Conservation (phyloP, 345 rosid species). For the Lumnitzera racemosa region DNA sequence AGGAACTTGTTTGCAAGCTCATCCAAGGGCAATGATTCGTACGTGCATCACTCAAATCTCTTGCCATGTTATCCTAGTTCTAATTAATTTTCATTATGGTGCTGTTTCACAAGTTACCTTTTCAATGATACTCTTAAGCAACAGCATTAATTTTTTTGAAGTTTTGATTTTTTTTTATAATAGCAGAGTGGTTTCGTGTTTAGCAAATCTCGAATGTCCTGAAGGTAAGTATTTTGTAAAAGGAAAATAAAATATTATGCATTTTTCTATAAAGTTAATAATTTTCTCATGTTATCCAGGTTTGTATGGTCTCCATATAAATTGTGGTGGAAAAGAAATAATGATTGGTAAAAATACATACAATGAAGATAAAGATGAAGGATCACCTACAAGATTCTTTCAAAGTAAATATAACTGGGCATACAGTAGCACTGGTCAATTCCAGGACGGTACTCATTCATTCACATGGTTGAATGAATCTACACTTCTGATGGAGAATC, state of each 20-base stretch:
- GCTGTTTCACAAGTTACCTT: no score
- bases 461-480: not conserved
- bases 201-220: not conserved
- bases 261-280: not conserved
- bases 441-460: not conserved
- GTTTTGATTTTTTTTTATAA: not conserved
- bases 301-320: not conserved
- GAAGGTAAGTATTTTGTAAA: constrained; percentile 1
- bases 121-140: no score
- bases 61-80: no score
- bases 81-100: no score
- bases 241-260: not conserved
- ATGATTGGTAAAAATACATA: not conserved
- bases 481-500: not conserved
- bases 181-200: not conserved
- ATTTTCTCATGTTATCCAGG: not conserved
- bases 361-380: rapidly evolving
- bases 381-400: not conserved
- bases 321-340: constrained; percentile 1
- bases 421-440: constrained; percentile 8
- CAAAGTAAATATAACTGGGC: not conserved
- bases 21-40: not conserved
- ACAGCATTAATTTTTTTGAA: no score
- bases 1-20: constrained; percentile 18
- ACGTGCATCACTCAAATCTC: not conserved